Evolutionary conservation across 225 moss, liverwort and hornwort genomes (phyloP), one percentile per base, ranked within the genome.

Genomic region (Pseudoscleropodium purum): DNA sequence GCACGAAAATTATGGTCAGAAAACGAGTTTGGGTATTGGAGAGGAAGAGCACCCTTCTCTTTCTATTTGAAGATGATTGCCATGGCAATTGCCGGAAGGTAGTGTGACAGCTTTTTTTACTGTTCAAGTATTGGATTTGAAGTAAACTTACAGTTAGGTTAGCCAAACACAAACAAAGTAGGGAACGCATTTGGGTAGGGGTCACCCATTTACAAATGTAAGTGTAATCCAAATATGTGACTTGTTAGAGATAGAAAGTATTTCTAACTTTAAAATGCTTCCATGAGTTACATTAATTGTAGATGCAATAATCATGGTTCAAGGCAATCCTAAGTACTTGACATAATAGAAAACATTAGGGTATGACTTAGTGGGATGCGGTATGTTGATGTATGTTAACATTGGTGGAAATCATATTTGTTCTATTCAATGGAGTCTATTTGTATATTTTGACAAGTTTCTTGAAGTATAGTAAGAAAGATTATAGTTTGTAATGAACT

Each of bases 331-430:
- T 24, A 23, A 36, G 36, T 6, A 54, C 6, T 36, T 77, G 0
- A 36, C 15, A 36, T 15, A 52, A 78, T 9, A 2, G n/a, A 0
- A 17, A 52, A 29, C 3, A 54, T 36, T 36, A 54, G 9, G 15
- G 14, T 36, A 36, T 52, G 14, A 23, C 2, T 37, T 36, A 1
- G 15, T 15, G 9, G 6, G 6, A 37, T 0, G 1, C 26, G 2
- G 10, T 57, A 17, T 79, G 1, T 0, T 56, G 1, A 5, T 37
- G 16, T 16, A 37, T 56, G 24, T 3, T 10, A 78, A 3, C 9
- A 36, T 0, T 24, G 0, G 9, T 14, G 6, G 9, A 37, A 36
- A 36, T 37, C 6, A 36, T 15, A 54, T 24, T 54, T 54, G 14
- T 54, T 15, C 0, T 14, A 54, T 24, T 9, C 36, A 23, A 54